Evolutionary conservation across 441 rosid genomes (phyloP).

Genomic region (Croton setiger): DNA sequence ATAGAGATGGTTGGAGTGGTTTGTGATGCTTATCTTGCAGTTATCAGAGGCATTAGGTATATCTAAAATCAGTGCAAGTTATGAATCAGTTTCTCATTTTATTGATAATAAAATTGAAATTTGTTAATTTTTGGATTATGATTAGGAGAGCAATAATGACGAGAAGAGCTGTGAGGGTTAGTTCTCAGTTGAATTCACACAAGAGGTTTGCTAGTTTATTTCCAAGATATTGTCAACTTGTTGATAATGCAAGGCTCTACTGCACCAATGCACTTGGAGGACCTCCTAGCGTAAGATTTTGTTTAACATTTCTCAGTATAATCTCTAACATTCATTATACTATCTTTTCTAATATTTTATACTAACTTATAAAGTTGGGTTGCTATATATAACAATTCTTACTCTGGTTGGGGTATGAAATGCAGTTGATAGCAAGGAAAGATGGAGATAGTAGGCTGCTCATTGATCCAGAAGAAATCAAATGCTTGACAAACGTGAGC

Average conservation of each 20-base stretch:
- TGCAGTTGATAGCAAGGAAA: conserved; percentile 80
- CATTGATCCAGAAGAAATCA: conserved; percentile 42
- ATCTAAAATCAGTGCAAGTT: not conserved
- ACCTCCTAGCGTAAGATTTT: conserved; percentile 52
- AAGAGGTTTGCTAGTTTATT: conserved; percentile 73
- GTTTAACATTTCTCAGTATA: too few relatives aligned
- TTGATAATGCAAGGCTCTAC: conserved; percentile 71
- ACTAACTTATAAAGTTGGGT: too few relatives aligned
- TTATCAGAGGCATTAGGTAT: conserved; percentile 81
- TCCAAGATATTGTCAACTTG: conserved; percentile 58
- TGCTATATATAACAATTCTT: not conserved
- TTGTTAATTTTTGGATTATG: not conserved
- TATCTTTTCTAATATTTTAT: too few relatives aligned
- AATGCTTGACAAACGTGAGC: conserved; percentile 42
- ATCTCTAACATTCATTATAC: too few relatives aligned
- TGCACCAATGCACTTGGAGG: conserved; percentile 65
- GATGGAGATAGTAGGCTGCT: conserved; percentile 53
- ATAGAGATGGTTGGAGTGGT: conserved; percentile 82
- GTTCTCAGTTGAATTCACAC: conserved; percentile 72
- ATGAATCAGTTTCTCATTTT: not conserved
- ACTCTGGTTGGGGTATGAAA: not conserved
- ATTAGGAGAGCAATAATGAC: conserved; percentile 75
- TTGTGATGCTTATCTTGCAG: conserved; percentile 92
- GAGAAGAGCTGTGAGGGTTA: conserved; percentile 75
- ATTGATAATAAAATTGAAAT: not conserved